Evolutionary conservation across 2,329 filamentous ascomycete genomes (phyloP), one percentile per base, ranked within the genome.

Genomic region (Diaporthe aspalathi): DNA sequence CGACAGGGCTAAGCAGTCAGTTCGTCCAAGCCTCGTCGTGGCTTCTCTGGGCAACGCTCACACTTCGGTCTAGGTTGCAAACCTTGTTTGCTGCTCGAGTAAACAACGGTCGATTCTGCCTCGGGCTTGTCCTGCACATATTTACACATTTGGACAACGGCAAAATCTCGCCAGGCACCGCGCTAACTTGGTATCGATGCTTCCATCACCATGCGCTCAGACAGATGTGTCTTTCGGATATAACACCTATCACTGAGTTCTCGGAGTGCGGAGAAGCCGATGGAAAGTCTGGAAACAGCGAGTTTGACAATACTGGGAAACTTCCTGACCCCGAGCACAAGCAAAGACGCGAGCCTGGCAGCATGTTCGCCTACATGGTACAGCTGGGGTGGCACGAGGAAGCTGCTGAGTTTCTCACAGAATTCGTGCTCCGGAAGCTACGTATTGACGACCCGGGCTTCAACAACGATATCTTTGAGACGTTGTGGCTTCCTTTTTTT

Each of bases 401-500:
- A 14, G 57, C 57, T 6, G 40, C 32, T 40, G 38, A 47, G n/a
- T 62, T 62, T 9, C 57, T 62, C 9, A 32, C 5, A 7, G 27
- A 14, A 32, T 62, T 62, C 17, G 40, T 47, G 35, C 40, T 62
- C 16, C 24, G 40, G n/a, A 47, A 32, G 22, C 57, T 62, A 16
- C 14, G 14, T 2, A 5, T 14, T 12, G 40, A 47, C 22, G 22
- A 29, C 14, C 20, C 22, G 6, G 29, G 7, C 57, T 32, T 47
- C 8, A 14, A 3, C 45, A 24, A 40, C 17, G 8, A 47, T n/a
- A 12, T 62, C 22, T 62, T 62, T 9, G 27, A 62, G 40, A n/a
- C 14, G 6, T 16, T 62, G 22, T 62, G 57, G 57, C 40, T 62
- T n/a, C 57, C 57, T 5, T 62, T 62, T 22, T 49, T 62, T n/a